Percentiles rank a stretch among this genome's conserved stretches.
phyloP scores from a whole-genome alignment of 1,139 yeast species.

The Saccharomyces hybrid region DNA sequence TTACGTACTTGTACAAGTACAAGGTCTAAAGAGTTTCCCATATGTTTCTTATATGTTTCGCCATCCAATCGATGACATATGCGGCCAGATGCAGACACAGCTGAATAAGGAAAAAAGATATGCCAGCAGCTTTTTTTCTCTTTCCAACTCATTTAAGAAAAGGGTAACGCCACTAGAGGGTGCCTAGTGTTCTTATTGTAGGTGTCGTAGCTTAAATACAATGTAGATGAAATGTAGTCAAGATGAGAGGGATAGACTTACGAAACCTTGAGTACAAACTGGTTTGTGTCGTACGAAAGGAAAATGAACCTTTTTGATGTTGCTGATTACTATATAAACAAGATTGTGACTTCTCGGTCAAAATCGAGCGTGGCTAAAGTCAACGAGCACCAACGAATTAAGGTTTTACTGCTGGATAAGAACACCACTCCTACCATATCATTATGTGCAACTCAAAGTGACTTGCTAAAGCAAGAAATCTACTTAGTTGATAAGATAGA shows the following conservation, averaged over 20 bases:
- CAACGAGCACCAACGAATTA: constrained; percentile 42
- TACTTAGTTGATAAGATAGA: constrained; percentile 69
- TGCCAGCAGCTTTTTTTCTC: background rate
- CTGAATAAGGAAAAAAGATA: background rate
- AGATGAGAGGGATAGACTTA: background rate
- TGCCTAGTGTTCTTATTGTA: background rate
- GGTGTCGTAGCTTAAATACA: background rate
- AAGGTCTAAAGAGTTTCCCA: too few species aligned
- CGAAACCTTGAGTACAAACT: background rate
- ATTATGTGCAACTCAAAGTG: constrained; percentile 80
- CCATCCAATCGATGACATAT: too few species aligned
- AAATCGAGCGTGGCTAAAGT: constrained; percentile 17
- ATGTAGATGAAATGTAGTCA: background rate
- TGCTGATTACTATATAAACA: constrained; percentile 42
- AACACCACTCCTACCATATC: constrained; percentile 78
- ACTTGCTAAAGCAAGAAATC: constrained; percentile 69
- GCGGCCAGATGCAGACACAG: too few species aligned
- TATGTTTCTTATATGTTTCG: too few species aligned
- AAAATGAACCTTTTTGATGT: constrained; percentile 47
- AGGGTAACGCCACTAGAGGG: background rate
- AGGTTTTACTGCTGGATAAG: constrained; percentile 70
- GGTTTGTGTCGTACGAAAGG: background rate
- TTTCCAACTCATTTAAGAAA: background rate
- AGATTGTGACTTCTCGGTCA: constrained; percentile 35
- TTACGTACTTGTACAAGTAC: too few species aligned